Evolutionary conservation across 1,284 basidiomycete species (phyloP).

Genomic region (Irpex sp.): DNA sequence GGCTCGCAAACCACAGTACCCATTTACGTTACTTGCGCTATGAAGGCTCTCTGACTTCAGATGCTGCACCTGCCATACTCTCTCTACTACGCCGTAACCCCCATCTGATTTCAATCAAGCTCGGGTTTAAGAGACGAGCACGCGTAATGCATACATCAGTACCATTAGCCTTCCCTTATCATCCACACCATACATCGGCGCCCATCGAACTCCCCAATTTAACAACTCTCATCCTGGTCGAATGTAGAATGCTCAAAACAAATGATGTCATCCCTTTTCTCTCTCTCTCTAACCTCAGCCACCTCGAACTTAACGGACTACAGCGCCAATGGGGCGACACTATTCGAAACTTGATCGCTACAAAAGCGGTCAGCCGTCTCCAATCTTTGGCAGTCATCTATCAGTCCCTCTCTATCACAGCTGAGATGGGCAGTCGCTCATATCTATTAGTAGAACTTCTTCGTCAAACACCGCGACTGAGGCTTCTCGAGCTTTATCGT

Average conservation of each 20-base stretch:
- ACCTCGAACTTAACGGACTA: background rate
- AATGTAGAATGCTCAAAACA: background rate
- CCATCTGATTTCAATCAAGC: conserved; percentile 16
- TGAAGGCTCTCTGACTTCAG: conserved; percentile 3
- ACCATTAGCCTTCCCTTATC: no score
- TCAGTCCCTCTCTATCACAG: background rate
- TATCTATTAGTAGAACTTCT: background rate
- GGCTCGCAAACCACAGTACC: conserved; percentile 14
- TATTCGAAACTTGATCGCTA: background rate
- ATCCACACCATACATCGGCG: background rate
- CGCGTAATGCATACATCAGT: no score
- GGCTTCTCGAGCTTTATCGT: background rate
- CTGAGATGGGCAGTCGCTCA: background rate
- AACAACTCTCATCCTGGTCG: background rate
- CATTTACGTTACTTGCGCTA: conserved; percentile 19
- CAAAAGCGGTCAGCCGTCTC: background rate
- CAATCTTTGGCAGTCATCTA: background rate
- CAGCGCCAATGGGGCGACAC: background rate
- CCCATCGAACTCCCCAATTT: background rate
- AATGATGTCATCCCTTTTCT: background rate
- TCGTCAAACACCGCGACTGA: background rate
- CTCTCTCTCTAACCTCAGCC: background rate
- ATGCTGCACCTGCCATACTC: conserved; percentile 14
- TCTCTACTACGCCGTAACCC: conserved; percentile 22
- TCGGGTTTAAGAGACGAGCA: background rate